Evolutionary conservation across 2,329 filamentous ascomycete genomes (phyloP), one percentile per base, ranked within the genome.

Genomic region (Calonectria multiphialidica): DNA sequence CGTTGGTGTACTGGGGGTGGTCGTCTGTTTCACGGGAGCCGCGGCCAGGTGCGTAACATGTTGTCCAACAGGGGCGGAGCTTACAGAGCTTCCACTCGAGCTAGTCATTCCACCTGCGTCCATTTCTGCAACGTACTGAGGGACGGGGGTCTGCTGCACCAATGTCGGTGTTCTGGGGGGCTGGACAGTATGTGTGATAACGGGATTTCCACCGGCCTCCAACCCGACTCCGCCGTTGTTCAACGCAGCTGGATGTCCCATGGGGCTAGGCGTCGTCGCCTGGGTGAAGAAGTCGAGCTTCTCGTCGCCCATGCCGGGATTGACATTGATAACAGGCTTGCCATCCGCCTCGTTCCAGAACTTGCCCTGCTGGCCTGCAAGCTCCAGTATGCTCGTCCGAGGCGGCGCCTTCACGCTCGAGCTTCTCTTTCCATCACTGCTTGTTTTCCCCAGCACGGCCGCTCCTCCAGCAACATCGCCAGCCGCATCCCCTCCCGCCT

Each of bases 301-400:
- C 35, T 66, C 50, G 2, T 70, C 50, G 5, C 15, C 44, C 4
- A 23, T 9, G 4, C 23, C 8, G n/a, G 47, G 47, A 18, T 12
- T 21, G 15, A 57, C 42, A 13, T 25, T 16, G 35, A 59, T 18
- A 12, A 40, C 8, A 6, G 53, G 53, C 15, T 40, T 59, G 21
- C 30, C 35, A 23, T 59, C 53, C 1, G 53, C 44, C 42, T 72
- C 70, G n/a, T 47, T 72, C n/a, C 42, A 72, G 18, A 61, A 33
- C 13, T 35, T 64, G 12, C 69, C 64, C 10, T 18, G 9, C n/a
- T 53, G 40, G 15, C 64, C 69, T 30, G 68, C 64, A 5, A 68
- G 40, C 37, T 71, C 69, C 0, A 49, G 42, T 3, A 65, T n/a
- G 9, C 49, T 45, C 2, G 50, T 28, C 23, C 40, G 66, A 16